phyloP scores from a whole-genome alignment of 495 filamentous ascomycete species.

The Xylaria acuta region DNA sequence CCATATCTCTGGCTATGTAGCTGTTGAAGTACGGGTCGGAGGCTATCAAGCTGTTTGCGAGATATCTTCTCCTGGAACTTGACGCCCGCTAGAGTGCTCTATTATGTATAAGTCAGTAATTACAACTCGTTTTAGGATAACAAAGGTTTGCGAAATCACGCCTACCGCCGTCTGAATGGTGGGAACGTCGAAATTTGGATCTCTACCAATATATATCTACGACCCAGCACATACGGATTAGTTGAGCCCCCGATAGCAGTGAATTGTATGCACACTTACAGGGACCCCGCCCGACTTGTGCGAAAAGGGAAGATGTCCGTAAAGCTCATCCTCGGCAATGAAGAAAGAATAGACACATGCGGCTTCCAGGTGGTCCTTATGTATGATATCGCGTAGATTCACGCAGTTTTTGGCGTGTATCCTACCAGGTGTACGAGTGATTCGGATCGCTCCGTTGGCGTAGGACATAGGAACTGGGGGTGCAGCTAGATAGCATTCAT shows the following conservation, averaged over 20 bases:
- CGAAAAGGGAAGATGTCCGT: conserved; percentile 30
- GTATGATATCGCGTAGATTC: conserved; percentile 30
- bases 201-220: conserved; percentile 34
- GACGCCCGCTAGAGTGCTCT: conserved; percentile 23
- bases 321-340: conserved; percentile 32
- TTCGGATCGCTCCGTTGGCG: conserved; percentile 30
- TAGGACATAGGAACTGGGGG: conserved; percentile 17
- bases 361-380: conserved; percentile 29
- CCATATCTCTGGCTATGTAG: conserved; percentile 25
- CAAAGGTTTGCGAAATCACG: background rate
- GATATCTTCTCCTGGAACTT: conserved; percentile 26
- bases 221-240: background rate
- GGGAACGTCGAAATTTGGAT: conserved; percentile 25
- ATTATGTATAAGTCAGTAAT: conserved; percentile 5
- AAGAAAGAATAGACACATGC: conserved; percentile 33
- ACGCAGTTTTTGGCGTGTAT: conserved; percentile 31
- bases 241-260: background rate
- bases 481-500: background rate
- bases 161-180: conserved; percentile 1
- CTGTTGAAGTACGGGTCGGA: conserved; percentile 24
- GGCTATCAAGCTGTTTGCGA: conserved; percentile 25
- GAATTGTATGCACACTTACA: conserved; percentile 22
- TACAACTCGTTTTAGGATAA: background rate
- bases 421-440: conserved; percentile 33
- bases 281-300: conserved; percentile 22